These are phyloP conservation scores for Pyronema omphalodes DNA, from an alignment of 495 filamentous ascomycete genomes.

Conservation along the genomic window DNA sequence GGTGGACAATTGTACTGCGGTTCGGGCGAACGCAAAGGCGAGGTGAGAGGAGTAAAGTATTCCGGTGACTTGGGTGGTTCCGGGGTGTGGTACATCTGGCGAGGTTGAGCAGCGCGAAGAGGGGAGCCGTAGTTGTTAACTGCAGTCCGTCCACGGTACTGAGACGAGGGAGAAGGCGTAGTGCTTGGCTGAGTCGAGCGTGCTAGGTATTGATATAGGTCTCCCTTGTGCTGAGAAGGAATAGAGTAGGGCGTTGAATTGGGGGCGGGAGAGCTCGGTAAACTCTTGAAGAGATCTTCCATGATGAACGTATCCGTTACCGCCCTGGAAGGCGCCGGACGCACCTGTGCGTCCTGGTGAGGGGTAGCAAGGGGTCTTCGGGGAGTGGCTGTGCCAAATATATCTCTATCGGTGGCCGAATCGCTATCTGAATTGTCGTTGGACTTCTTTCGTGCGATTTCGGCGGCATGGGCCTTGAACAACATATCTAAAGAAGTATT, in stretches of 20 bases:
- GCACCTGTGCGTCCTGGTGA: not conserved
- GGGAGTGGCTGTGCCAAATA: conserved; percentile 5
- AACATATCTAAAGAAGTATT: conserved; percentile 70
- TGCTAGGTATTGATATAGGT: too few species aligned
- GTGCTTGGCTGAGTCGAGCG: too few species aligned
- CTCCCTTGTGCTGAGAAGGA: not conserved
- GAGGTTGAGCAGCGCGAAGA: not conserved
- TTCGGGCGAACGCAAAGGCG: conserved; percentile 2
- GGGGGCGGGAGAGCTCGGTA: conserved; percentile 7
- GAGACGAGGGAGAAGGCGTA: not conserved
- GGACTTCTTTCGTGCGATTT: conserved; percentile 37
- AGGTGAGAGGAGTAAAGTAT: not conserved
- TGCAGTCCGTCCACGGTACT: not conserved
- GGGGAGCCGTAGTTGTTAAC: not conserved
- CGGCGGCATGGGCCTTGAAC: conserved; percentile 67
- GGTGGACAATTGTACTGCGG: conserved; percentile 2
- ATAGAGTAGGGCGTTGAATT: not conserved
- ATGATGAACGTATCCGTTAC: conserved; percentile 14
- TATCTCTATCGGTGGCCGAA: conserved; percentile 1
- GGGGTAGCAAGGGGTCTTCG: not conserved
- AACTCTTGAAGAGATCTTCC: conserved; percentile 12
- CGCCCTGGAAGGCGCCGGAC: not conserved
- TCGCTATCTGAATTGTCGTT: conserved; percentile 9
- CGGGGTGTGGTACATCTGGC: not conserved
- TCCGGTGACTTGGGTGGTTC: not conserved